Conservation (phyloP, 352 stramenopile species). For the Pythium aquatile region DNA sequence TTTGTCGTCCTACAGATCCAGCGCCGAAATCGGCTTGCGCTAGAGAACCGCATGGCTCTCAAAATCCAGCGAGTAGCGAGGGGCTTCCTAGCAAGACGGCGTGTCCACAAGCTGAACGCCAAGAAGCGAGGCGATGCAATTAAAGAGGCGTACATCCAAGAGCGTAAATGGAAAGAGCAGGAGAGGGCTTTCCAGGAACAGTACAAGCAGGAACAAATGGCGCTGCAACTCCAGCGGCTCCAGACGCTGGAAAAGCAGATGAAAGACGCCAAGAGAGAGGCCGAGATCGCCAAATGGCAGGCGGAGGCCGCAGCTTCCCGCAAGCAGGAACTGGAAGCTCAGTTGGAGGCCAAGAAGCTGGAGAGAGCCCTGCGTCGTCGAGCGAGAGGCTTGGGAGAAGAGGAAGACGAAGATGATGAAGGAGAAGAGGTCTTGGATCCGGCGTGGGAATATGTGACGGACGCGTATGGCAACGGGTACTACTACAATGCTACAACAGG, state of each 20-base stretch:
- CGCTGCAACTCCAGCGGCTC: constrained; percentile 45
- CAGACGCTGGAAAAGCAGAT: constrained; percentile 44
- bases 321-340: constrained; percentile 40
- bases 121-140: constrained; percentile 41
- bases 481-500: constrained; percentile 58
- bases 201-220: constrained; percentile 59
- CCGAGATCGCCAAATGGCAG: constrained; percentile 53
- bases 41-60: constrained; percentile 34
- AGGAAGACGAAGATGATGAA: constrained; percentile 15
- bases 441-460: constrained; percentile 34
- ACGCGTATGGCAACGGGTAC: constrained; percentile 59
- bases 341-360: constrained; percentile 34
- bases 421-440: constrained; percentile 8
- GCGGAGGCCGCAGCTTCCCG: constrained; percentile 42
- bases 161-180: constrained; percentile 57
- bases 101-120: constrained; percentile 29
- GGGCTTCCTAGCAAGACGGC: constrained; percentile 38
- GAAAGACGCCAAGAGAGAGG: constrained; percentile 61
- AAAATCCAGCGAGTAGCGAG: constrained; percentile 38
- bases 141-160: constrained; percentile 56
- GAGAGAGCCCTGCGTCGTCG: constrained; percentile 7
- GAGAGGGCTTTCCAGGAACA: constrained; percentile 49
- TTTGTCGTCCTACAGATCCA: constrained; percentile 43
- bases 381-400: background rate
- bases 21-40: constrained; percentile 28